These are phyloP conservation scores for Pyrenopolyporus hunteri DNA, from an alignment of 495 filamentous ascomycete species.

Conservation along the genomic window DNA sequence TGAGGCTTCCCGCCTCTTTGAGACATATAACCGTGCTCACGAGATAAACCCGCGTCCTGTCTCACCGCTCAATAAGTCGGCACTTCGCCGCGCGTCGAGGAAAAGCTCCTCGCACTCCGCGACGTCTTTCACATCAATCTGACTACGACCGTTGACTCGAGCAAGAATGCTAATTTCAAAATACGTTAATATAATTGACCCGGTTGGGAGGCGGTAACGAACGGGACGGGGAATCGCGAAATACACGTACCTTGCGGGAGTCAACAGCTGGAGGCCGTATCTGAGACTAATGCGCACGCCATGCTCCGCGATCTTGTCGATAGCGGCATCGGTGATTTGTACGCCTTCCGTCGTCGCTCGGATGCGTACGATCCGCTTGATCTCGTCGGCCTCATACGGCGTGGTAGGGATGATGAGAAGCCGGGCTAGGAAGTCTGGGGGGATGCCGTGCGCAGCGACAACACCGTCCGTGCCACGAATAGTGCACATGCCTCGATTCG, in stretches of 20 bases:
- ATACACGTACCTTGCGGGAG: conserved; percentile 69
- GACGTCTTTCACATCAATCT: conserved; percentile 82
- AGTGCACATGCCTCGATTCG: conserved; percentile 88
- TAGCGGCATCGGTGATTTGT: conserved; percentile 76
- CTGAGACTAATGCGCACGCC: conserved; percentile 86
- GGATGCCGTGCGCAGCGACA: conserved; percentile 88
- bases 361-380: conserved; percentile 84
- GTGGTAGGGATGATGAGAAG: conserved; percentile 95
- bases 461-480: conserved; percentile 86
- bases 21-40: conserved; percentile 41
- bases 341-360: conserved; percentile 82
- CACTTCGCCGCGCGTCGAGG: conserved; percentile 86
- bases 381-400: conserved; percentile 81
- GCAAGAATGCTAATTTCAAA: conserved; percentile 56
- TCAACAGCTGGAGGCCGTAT: conserved; percentile 90
- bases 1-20: conserved; percentile 22
- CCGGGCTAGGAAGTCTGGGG: conserved; percentile 87
- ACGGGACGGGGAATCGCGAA: background rate
- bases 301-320: conserved; percentile 83
- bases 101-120: conserved; percentile 90
- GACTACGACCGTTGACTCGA: conserved; percentile 67
- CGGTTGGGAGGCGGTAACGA: background rate
- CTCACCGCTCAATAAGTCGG: conserved; percentile 68
- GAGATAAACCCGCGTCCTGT: conserved; percentile 66
- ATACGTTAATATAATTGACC: background rate